Conservation (phyloP, 2,329 filamentous ascomycete genomes). For the Endoconidiophora polonica region DNA sequence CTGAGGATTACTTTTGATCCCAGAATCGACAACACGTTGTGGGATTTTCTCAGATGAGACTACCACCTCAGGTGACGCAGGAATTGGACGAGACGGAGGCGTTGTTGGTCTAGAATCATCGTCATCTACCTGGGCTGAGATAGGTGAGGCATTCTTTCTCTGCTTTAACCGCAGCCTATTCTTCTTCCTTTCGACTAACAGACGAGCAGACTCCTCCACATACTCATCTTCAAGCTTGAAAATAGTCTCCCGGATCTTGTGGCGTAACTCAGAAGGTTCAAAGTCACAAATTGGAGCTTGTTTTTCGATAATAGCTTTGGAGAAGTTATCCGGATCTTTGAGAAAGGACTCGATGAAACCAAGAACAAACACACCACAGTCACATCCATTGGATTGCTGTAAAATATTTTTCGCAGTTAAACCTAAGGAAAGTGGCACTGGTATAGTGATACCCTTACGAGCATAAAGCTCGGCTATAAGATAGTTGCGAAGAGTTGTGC, state of each 20-base stretch:
- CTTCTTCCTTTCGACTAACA: slow-evolving; percentile 22
- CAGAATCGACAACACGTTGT: background rate
- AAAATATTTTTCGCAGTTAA: slow-evolving; percentile 64
- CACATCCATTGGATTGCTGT: slow-evolving; percentile 64
- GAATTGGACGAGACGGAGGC: too few relatives aligned
- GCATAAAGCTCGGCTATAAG: slow-evolving; percentile 53
- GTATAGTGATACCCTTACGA: slow-evolving; percentile 33
- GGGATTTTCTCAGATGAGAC: background rate
- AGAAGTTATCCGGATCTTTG: slow-evolving; percentile 53
- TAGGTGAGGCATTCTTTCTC: slow-evolving; percentile 15
- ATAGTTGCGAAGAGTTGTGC: slow-evolving; percentile 58
- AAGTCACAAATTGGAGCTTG: slow-evolving; percentile 37
- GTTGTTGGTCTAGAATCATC: too few relatives aligned
- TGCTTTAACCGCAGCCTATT: slow-evolving; percentile 21
- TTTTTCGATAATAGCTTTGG: slow-evolving; percentile 46
- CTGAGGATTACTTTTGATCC: too few relatives aligned
- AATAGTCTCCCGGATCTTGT: slow-evolving; percentile 48
- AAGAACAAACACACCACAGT: slow-evolving; percentile 78
- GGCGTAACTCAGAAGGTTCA: slow-evolving; percentile 42
- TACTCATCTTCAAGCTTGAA: slow-evolving; percentile 35
- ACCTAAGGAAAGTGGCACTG: slow-evolving; percentile 22
- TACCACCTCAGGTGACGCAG: background rate
- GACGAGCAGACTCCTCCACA: slow-evolving; percentile 17
- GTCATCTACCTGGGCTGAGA: background rate
- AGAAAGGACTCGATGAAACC: slow-evolving; percentile 76